Percentiles rank a stretch among this genome's conserved stretches.
phyloP scores from a whole-genome alignment of 768 basidiomycete genomes.

The Boletus fagicola region DNA sequence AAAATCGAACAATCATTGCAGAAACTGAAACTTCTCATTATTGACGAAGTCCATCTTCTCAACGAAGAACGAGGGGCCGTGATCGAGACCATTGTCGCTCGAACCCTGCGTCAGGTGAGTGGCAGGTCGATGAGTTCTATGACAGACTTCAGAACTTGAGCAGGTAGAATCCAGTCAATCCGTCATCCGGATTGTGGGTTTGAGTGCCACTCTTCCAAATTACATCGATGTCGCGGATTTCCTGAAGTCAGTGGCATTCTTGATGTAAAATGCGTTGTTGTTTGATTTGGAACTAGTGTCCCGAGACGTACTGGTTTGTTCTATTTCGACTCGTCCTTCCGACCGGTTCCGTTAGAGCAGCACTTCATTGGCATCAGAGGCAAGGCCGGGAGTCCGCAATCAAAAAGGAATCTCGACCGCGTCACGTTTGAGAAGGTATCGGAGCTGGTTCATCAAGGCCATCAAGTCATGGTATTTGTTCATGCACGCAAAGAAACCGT shows the following conservation, averaged over 20 bases:
- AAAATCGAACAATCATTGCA: constrained; percentile 30
- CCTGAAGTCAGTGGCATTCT: constrained; percentile 55
- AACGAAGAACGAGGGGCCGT: constrained; percentile 99
- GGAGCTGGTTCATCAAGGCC: constrained; percentile 83
- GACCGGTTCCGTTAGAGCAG: constrained; percentile 95
- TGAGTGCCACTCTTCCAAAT: constrained; percentile 96
- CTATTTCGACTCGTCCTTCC: constrained; percentile 96
- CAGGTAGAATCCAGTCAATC: constrained; percentile 97
- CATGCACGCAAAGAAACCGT: constrained; percentile 98
- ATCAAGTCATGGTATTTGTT: constrained; percentile 99
- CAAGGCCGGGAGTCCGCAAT: constrained; percentile 69
- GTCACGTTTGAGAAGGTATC: constrained; percentile 91
- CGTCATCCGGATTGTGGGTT: constrained; percentile 91
- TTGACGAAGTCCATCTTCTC: constrained; percentile 95
- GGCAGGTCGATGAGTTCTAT: neutral
- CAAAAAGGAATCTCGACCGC: constrained; percentile 82
- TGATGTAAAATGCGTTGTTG: neutral
- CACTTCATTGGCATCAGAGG: constrained; percentile 94
- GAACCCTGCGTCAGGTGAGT: constrained; percentile 82
- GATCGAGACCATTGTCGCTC: constrained; percentile 95
- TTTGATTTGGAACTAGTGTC: constrained; percentile 52
- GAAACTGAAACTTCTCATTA: constrained; percentile 92
- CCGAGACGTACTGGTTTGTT: constrained; percentile 85
- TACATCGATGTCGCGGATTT: constrained; percentile 97
- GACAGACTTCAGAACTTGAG: neutral